phyloP scores from a whole-genome alignment of 75 land plant species.

The Pseudotsuga menziesii region DNA sequence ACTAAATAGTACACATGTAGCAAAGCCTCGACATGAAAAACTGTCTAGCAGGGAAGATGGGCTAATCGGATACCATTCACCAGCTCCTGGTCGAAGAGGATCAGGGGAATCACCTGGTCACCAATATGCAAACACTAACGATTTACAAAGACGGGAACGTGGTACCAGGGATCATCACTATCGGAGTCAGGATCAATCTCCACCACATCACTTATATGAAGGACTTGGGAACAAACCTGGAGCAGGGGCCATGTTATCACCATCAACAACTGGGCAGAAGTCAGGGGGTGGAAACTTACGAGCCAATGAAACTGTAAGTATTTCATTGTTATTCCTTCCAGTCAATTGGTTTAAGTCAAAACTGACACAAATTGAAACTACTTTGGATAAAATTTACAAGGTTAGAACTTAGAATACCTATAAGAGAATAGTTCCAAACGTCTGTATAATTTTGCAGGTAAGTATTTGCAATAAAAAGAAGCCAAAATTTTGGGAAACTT shows the following conservation, averaged over 20 bases:
- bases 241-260: constrained; percentile 22
- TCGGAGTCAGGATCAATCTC: constrained; percentile 36
- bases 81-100: constrained; percentile 10
- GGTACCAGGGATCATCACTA: constrained; percentile 7
- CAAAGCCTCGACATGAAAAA: constrained; percentile 22
- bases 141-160: background rate
- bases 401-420: too few species aligned
- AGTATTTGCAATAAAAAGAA: too few species aligned
- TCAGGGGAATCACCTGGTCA: constrained; percentile 16
- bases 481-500: background rate
- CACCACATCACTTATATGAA: constrained; percentile 38
- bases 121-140: constrained; percentile 4
- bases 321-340: background rate
- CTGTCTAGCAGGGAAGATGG: constrained; percentile 36
- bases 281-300: constrained; percentile 22
- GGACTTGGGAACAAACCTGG: constrained; percentile 28
- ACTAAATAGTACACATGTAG: background rate
- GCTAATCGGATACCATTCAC: constrained; percentile 11
- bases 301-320: constrained; percentile 43
- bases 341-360: too few species aligned
- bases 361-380: too few species aligned
- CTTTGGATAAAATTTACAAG: too few species aligned
- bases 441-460: too few species aligned
- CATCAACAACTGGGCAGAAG: constrained; percentile 53
- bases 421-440: too few species aligned